Base-by-base conservation (phyloP, 768 basidiomycete species). In the Piloderma croceum region DNA sequence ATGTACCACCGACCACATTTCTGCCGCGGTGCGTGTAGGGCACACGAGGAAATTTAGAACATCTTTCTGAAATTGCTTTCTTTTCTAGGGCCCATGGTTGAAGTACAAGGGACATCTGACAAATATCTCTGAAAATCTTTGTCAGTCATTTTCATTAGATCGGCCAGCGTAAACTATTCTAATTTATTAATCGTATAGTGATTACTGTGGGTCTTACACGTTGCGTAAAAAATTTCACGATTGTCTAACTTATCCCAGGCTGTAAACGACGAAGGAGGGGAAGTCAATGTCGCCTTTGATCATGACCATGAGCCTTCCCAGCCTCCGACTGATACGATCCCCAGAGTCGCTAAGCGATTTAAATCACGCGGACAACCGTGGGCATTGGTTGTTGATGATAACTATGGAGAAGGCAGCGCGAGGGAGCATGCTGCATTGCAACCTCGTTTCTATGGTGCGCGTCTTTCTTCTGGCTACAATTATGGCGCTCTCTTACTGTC, bases 1-100 rank as follows among this genome's bases (percentile, higher is more conserved):
- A 65, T 99, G 96, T 61, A 99, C 96, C 10, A 99, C 96, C 13
- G 96, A 99, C 56, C 96, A 98, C 58, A 99, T 98, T 42, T 92
- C 89, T 24, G 96, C 96, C 27, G 96, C 96, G 23, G 87, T 88
- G 51, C 37, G 81, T 65, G n/a, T n/a, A n/a, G n/a, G n/a, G n/a
- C n/a, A n/a, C 13, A 5, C 29, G n/a, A 9, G 23, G 12, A 17
- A 36, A 34, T 31, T 23, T 24, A 5, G n/a, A 24, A 6, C 23
- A 22, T 17, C 24, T 12, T 18, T 41, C 24, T 41, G 24, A 36
- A 21, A 47, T 20, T 24, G 31, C 27, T 29, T 44, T 45, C 29
- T 18, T 44, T 32, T 41, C 18, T 53, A 89, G 86, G 96, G 96
- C 3, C 90, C 92, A 24, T 99, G 96, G 96, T 67, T 99, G 49